These are phyloP conservation scores for Incumbomyces lentus DNA, from an alignment of 2,329 filamentous ascomycete species.

Conservation along the genomic window DNA sequence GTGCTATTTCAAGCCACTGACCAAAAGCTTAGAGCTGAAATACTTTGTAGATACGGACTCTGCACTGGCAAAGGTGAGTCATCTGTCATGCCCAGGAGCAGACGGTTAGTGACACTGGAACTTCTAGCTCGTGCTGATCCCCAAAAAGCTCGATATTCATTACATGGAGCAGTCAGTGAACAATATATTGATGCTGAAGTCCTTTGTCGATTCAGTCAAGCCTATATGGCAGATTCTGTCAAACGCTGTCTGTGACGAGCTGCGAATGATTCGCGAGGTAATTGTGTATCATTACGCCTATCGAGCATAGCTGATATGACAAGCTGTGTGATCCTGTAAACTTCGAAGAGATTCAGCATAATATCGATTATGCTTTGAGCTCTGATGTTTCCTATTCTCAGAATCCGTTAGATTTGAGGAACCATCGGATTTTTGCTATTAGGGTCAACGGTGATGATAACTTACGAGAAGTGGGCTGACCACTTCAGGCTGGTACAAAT, in stretches of 20 bases:
- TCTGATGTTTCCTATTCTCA: conserved; percentile 69
- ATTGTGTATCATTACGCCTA: conserved; percentile 1
- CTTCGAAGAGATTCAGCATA: conserved; percentile 48
- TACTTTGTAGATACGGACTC: conserved; percentile 69
- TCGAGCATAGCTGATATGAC: conserved; percentile 4
- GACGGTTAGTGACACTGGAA: conserved; percentile 8
- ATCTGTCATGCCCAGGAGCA: conserved; percentile 8
- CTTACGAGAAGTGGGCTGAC: conserved; percentile 15
- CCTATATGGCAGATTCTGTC: conserved; percentile 58
- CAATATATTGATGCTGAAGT: conserved; percentile 75
- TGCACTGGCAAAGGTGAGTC: conserved; percentile 58
- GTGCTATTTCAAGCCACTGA: conserved; percentile 12
- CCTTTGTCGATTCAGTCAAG: conserved; percentile 60
- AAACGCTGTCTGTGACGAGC: conserved; percentile 52
- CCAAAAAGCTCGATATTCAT: conserved; percentile 53
- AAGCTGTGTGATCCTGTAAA: conserved; percentile 56
- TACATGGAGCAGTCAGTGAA: conserved; percentile 74
- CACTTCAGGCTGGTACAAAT: conserved; percentile 60
- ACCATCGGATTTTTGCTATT: conserved; percentile 83
- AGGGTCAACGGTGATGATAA: conserved; percentile 40
- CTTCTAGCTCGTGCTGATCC: conserved; percentile 62
- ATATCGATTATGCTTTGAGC: conserved; percentile 65
- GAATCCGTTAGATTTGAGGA: conserved; percentile 72
- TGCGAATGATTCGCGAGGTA: conserved; percentile 56
- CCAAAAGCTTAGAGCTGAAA: conserved; percentile 51